Evolutionary conservation across 495 filamentous ascomycete genomes (phyloP).

Genomic region (Acidiella bohemica): DNA sequence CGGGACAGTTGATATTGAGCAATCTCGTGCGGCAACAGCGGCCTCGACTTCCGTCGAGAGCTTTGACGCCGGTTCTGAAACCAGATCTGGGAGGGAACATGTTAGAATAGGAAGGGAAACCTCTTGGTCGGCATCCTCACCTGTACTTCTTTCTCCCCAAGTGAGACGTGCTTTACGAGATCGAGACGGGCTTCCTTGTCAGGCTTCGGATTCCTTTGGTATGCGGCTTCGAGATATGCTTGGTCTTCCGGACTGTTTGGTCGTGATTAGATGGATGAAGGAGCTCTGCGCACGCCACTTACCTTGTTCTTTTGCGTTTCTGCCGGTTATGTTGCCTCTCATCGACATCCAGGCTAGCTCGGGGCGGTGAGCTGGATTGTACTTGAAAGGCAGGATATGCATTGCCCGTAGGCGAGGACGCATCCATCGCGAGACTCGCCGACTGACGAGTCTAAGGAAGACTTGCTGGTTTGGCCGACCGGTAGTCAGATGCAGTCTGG

Average conservation of each 20-base stretch:
- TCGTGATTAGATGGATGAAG: no score
- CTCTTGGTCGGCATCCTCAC: no score
- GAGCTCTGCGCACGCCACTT: no score
- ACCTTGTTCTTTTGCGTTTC: constrained; percentile 52
- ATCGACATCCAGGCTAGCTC: constrained; percentile 51
- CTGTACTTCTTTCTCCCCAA: constrained; percentile 97
- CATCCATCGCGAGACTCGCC: constrained; percentile 1
- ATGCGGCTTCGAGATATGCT: constrained; percentile 77
- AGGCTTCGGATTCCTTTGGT: constrained; percentile 73
- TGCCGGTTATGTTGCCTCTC: constrained; percentile 50
- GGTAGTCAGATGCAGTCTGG: no score
- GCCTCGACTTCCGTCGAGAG: constrained; percentile 78
- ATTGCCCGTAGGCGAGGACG: not conserved
- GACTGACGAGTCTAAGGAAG: no score
- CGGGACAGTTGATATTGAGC: constrained; percentile 18
- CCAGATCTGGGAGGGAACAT: constrained; percentile 60
- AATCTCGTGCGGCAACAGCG: constrained; percentile 67
- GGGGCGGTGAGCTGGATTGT: no score
- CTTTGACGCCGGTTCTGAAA: constrained; percentile 97
- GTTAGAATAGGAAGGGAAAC: constrained; percentile 11
- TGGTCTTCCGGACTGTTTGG: constrained; percentile 80
- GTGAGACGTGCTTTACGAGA: constrained; percentile 69
- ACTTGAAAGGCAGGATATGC: constrained; percentile 42
- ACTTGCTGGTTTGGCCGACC: no score
- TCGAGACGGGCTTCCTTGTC: constrained; percentile 77